Base-by-base conservation (phyloP, 2,329 filamentous ascomycete species). In the Dothideomycetes sp. region DNA sequence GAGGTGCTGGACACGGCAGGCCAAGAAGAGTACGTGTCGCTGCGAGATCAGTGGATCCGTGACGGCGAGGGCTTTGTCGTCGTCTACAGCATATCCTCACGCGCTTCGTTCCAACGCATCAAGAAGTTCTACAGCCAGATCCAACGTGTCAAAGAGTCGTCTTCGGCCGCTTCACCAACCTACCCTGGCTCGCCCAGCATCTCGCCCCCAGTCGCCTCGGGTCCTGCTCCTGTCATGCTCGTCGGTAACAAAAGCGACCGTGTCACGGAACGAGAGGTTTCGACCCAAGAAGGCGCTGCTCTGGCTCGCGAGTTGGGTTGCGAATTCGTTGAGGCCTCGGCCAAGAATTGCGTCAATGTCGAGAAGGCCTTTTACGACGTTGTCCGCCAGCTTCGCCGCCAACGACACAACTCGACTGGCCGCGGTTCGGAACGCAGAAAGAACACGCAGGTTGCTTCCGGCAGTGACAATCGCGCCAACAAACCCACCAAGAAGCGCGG, bases 281-380 rank as follows among this genome's bases (percentile, higher is more conserved):
- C 88, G 2, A 94, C 88, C 36, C 91, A 96, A 63, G 91, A 98
- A 66, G 91, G 91, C 12, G 84, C 86, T 51, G 87, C 88, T 38
- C 69, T 96, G 27, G 89, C 91, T 41, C 83, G 88, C 55, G 86
- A 95, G 56, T 70, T 98, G 27, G 86, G 86, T 48, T 96, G 91
- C 65, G 88, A 95, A 53, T 96, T 96, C 54, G 87, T 95, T 53
- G 89, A 96, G 64, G 88, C 89, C 2, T 95, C 88, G 5, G 89
- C 89, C 24, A 95, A 95, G 69, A 95, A 94, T 61, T 94, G 88
- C 67, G 87, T 95, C 70, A 95, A 96, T 56, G 89, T 95, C 40
- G 91, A 94, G 64, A 96, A 94, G 71, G 89, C 87, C 22, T 96
- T 98, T 59, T 96, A 94, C 64, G 91, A 98, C 58, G 91, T 98